Conservation (phyloP, 2,329 filamentous ascomycete genomes). For the Aspergillus ustus region DNA sequence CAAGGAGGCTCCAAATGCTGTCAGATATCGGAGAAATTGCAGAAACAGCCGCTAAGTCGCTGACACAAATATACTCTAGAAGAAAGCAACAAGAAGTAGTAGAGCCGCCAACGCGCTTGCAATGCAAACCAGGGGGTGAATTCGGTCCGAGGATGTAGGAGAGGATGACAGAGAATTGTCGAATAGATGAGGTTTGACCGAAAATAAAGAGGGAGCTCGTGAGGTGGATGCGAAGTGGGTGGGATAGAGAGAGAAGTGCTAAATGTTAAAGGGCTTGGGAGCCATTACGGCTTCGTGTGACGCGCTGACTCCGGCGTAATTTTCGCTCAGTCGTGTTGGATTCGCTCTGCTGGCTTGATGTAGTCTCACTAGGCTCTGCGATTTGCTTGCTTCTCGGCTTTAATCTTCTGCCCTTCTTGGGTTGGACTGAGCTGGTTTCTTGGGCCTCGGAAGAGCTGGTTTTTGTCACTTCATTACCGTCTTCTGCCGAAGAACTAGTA, state of each 20-base stretch:
- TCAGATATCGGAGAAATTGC: conserved; percentile 13
- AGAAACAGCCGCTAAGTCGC: conserved; percentile 21
- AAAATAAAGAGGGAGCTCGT: background rate
- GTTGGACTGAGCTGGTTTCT: conserved; percentile 1
- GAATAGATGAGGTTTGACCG: background rate
- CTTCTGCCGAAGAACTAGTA: conserved; percentile 16
- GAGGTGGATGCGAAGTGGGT: background rate
- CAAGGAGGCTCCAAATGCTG: conserved; percentile 14
- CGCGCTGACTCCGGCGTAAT: conserved; percentile 27
- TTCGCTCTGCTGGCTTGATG: conserved; percentile 20
- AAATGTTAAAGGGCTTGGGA: conserved; percentile 14
- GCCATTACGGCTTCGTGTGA: conserved; percentile 24
- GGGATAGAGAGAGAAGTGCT: conserved; percentile 2
- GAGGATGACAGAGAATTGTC: background rate
- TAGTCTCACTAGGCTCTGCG: conserved; percentile 15
- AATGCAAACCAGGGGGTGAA: conserved; percentile 20
- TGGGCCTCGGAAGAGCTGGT: conserved; percentile 16
- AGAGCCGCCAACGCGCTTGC: conserved; percentile 19
- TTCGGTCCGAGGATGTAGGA: conserved; percentile 9
- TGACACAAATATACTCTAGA: conserved; percentile 16
- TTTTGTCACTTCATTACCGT: conserved; percentile 9
- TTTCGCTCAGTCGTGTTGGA: conserved; percentile 22
- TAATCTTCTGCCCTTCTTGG: conserved; percentile 16
- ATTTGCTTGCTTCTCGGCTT: conserved; percentile 16
- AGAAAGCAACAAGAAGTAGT: conserved; percentile 16